Percentiles rank a stretch among this genome's conserved stretches.
These are phyloP conservation scores for Evansstolkia leycettana DNA, from an alignment of 495 filamentous ascomycete genomes.

Conservation along the genomic window DNA sequence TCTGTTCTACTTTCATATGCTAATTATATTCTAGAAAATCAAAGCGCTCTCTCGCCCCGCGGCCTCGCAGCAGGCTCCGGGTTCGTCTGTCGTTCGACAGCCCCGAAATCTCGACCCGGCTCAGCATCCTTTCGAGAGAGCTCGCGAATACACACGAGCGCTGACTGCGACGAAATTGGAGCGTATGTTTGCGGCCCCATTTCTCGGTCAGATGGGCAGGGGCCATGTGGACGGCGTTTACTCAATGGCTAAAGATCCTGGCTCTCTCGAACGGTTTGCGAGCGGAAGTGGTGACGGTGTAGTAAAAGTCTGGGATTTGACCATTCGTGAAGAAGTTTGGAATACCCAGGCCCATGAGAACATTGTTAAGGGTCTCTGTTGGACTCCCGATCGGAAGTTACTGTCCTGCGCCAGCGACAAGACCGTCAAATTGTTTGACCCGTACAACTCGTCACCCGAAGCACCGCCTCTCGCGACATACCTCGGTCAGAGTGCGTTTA, in stretches of 20 bases:
- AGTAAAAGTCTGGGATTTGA: conserved; percentile 88
- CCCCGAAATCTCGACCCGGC: conserved; percentile 86
- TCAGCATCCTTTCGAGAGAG: conserved; percentile 88
- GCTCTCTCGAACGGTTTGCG: conserved; percentile 56
- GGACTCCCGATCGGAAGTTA: conserved; percentile 72
- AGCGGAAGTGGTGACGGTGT: conserved; percentile 78
- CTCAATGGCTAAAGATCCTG: conserved; percentile 56
- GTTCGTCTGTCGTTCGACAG: conserved; percentile 57
- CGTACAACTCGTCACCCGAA: conserved; percentile 57
- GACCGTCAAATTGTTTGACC: conserved; percentile 82
- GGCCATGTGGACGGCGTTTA: conserved; percentile 94
- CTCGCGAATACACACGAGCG: conserved; percentile 80
- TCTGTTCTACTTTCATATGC: too few species aligned
- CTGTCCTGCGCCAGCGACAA: conserved; percentile 84
- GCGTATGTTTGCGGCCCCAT: conserved; percentile 91
- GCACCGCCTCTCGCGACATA: conserved; percentile 64
- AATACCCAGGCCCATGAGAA: conserved; percentile 70
- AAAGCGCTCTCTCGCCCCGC: conserved; percentile 77
- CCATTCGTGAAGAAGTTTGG: conserved; percentile 68
- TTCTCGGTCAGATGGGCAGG: conserved; percentile 72
- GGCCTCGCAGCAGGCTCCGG: conserved; percentile 66
- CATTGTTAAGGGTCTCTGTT: conserved; percentile 84
- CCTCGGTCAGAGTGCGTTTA: conserved; percentile 71
- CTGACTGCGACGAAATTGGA: conserved; percentile 90
- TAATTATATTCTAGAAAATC: conserved; percentile 52